Evolutionary conservation across 768 basidiomycete species (phyloP), one percentile per base, ranked within the genome.

Genomic region (Suillus subaureus): DNA sequence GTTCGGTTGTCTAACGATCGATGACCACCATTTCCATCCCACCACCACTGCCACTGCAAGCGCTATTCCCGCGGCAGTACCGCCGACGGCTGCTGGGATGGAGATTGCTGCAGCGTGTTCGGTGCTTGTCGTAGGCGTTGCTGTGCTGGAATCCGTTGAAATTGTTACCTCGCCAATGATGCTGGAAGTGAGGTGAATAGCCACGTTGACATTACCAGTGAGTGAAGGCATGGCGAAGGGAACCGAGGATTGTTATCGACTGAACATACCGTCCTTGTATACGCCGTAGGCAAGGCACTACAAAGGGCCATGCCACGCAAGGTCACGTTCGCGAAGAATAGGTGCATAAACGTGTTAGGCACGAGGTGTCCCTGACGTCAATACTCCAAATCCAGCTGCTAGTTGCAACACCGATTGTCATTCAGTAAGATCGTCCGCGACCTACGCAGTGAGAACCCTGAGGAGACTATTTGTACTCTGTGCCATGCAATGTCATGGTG

Each of bases 21-120:
- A 23, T 18, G 83, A 81, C 83, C 84, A 85, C 64, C 75, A 81
- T 49, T 79, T 71, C 84, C 85, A 88, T 26, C 75, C 76, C 47
- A 81, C 65, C 9, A 81, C 80, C 6, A 78, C 71, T 8, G 75
- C 70, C 21, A 87, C 63, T 6, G 84, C 85, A 13, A 88, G 75
- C 9, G 80, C 61, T 37, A 80, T 77, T 26, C 87, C 87, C 0
- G 77, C 86, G 3, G 71, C 77, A 0, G 80, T 75, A 11, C 86
- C 86, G 7, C 85, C 85, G 7, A 77, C 83, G 66, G 88, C 83
- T 13, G 84, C 82, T 13, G 72, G 81, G 12, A 87, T 71, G 9
- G 86, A 86, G 8, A 86, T 67, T 42, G 69, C 11, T 57, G 43
- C 3, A 23, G 54, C 26, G 21, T 43, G 28, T 15, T 51, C 23